Percentiles rank a stretch among this genome's conserved stretches.
phyloP scores from a whole-genome alignment of 768 basidiomycete species.

The Tricholoma bakamatsutake region DNA sequence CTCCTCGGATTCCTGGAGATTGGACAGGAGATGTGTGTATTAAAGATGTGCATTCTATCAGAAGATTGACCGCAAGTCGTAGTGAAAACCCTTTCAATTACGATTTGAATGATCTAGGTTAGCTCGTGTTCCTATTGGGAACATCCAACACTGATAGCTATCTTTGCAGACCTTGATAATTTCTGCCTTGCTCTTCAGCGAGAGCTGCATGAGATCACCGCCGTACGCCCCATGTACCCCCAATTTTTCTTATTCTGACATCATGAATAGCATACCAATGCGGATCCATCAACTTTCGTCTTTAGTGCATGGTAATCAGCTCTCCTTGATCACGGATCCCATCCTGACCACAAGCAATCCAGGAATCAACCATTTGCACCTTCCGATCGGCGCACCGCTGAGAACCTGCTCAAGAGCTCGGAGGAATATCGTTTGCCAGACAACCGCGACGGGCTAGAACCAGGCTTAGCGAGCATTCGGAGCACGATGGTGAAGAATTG shows the following conservation, averaged over 20 bases:
- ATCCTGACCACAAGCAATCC: not conserved
- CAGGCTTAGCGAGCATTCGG: constrained; percentile 14
- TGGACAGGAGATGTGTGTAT: constrained; percentile 54
- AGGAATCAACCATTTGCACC: constrained; percentile 72
- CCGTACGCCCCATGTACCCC: constrained; percentile 36
- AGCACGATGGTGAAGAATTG: constrained; percentile 16
- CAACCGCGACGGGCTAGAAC: constrained; percentile 7
- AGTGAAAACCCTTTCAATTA: constrained; percentile 69
- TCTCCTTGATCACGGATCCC: not conserved
- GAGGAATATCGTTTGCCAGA: constrained; percentile 28
- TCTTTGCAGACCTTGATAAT: constrained; percentile 48
- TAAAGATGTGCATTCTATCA: not conserved
- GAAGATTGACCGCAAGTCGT: not conserved
- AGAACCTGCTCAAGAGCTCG: constrained; percentile 39
- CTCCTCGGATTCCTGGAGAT: constrained; percentile 65
- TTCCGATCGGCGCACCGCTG: constrained; percentile 49
- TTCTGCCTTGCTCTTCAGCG: constrained; percentile 64
- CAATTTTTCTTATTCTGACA: not conserved
- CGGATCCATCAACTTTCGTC: constrained; percentile 46
- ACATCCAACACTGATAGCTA: constrained; percentile 1
- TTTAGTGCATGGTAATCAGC: constrained; percentile 37
- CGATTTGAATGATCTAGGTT: constrained; percentile 60
- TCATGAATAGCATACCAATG: constrained; percentile 44
- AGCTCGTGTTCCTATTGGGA: constrained; percentile 9
- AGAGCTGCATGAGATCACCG: constrained; percentile 68